A percentile compares a stretch with the other conserved stretches of the same genome.
Conservation (phyloP, 1,284 basidiomycete genomes). For the Marasmius oreades region DNA sequence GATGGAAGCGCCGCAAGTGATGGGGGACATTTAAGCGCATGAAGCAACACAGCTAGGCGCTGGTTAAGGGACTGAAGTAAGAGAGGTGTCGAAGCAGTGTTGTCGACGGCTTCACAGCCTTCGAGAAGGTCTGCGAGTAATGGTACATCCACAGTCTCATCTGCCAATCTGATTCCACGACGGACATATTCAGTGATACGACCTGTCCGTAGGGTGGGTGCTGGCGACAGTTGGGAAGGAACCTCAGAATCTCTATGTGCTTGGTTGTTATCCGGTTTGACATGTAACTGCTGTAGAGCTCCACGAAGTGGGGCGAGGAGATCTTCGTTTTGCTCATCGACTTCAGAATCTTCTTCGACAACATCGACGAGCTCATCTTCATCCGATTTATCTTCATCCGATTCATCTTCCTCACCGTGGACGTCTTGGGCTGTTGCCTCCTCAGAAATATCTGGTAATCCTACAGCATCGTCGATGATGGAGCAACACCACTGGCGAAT, state of each 20-base stretch:
- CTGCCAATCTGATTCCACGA: conserved; percentile 62
- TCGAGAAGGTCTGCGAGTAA: conserved; percentile 44
- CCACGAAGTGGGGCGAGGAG: conserved; percentile 66
- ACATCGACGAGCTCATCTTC: conserved; percentile 62
- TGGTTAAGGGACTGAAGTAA: conserved; percentile 47
- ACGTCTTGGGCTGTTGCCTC: conserved; percentile 17
- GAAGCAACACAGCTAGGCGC: conserved; percentile 57
- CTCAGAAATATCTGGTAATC: conserved; percentile 39
- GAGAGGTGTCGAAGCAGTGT: conserved; percentile 30
- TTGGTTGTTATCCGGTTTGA: conserved; percentile 22
- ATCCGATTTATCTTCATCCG: conserved; percentile 47
- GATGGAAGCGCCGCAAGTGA: conserved; percentile 43
- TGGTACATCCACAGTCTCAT: conserved; percentile 53
- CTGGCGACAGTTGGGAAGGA: conserved; percentile 23
- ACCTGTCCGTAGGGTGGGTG: conserved; percentile 13
- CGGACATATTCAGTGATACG: conserved; percentile 62
- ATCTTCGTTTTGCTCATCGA: conserved; percentile 37
- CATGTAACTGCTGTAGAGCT: conserved; percentile 56
- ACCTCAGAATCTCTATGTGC: conserved; percentile 24
- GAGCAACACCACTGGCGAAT: conserved; percentile 69
- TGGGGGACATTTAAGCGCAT: conserved; percentile 53
- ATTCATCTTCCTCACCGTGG: conserved; percentile 21
- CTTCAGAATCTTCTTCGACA: conserved; percentile 37
- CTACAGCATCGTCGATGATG: conserved; percentile 63
- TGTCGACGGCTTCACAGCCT: conserved; percentile 22